Conservation (phyloP, 306 rosid genomes). For the Fragaria vesca region DNA sequence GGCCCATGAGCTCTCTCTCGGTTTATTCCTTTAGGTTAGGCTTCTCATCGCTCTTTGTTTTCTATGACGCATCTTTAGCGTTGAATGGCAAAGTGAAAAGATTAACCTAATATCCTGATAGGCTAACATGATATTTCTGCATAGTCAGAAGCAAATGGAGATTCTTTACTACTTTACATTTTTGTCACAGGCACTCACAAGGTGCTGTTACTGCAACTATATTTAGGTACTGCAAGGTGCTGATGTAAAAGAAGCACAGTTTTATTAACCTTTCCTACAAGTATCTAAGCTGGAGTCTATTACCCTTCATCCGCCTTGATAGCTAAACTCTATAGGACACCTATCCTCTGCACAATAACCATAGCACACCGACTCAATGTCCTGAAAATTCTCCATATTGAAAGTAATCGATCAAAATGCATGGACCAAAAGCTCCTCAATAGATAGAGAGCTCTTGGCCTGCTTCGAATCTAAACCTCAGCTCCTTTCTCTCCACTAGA, state of each 20-base stretch:
- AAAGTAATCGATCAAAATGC: neutral
- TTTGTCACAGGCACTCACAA: neutral
- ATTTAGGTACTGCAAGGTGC: neutral
- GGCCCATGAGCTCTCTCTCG: neutral
- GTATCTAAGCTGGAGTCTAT: neutral
- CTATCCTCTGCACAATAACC: neutral
- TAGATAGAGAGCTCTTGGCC: neutral
- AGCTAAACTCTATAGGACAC: neutral
- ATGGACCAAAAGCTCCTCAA: neutral
- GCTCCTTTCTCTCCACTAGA: neutral
- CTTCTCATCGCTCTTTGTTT: neutral
- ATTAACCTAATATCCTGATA: neutral
- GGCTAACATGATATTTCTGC: neutral
- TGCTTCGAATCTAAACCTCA: neutral
- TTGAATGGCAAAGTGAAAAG: neutral
- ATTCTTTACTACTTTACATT: neutral
- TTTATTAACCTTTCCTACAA: neutral
- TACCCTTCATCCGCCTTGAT: neutral
- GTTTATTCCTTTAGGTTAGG: neutral
- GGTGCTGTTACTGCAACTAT: neutral
- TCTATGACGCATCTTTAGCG: neutral
- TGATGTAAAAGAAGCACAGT: neutral
- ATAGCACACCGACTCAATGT: neutral
- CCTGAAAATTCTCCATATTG: neutral
- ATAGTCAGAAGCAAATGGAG: neutral